These are phyloP conservation scores for Camillea tinctor DNA, from an alignment of 2,329 filamentous ascomycete genomes.

Conservation along the genomic window DNA sequence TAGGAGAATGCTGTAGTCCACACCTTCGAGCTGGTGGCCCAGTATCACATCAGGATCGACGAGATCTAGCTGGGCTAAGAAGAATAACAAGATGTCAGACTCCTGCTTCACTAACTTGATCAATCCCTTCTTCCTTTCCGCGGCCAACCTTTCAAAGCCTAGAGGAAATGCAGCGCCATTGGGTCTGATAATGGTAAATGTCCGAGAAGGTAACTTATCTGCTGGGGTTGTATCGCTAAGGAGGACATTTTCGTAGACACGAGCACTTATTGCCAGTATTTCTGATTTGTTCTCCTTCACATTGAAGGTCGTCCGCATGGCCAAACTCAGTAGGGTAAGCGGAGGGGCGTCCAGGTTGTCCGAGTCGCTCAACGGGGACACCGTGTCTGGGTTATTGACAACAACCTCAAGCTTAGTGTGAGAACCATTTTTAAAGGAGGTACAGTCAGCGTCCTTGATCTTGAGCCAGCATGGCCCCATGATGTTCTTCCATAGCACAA, in stretches of 20 bases:
- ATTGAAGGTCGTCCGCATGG: constrained; percentile 85
- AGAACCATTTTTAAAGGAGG: constrained; percentile 83
- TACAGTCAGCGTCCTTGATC: constrained; percentile 82
- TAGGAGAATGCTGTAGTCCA: constrained; percentile 89
- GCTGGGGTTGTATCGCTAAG: constrained; percentile 84
- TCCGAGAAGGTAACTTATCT: constrained; percentile 84
- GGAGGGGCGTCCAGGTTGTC: constrained; percentile 83
- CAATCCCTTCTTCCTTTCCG: constrained; percentile 69
- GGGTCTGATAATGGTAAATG: constrained; percentile 89
- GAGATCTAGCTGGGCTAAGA: constrained; percentile 82
- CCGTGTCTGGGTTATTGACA: constrained; percentile 72
- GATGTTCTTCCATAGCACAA: constrained; percentile 97
- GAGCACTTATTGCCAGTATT: constrained; percentile 84
- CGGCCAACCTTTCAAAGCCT: constrained; percentile 78
- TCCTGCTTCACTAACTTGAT: constrained; percentile 83
- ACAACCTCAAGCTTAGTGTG: constrained; percentile 95
- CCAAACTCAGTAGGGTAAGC: constrained; percentile 92
- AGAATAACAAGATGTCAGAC: constrained; percentile 79
- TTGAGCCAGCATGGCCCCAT: constrained; percentile 99
- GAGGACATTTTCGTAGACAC: constrained; percentile 88
- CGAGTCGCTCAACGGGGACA: constrained; percentile 70
- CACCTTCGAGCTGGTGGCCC: constrained; percentile 94
- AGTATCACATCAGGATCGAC: constrained; percentile 92
- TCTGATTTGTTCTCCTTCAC: constrained; percentile 94
- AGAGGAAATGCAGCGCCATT: constrained; percentile 73